Percentiles rank a stretch among this genome's conserved stretches.
These are phyloP conservation scores for Lavandula angustifolia DNA, from an alignment of 257 asterid species.

Conservation along the genomic window DNA sequence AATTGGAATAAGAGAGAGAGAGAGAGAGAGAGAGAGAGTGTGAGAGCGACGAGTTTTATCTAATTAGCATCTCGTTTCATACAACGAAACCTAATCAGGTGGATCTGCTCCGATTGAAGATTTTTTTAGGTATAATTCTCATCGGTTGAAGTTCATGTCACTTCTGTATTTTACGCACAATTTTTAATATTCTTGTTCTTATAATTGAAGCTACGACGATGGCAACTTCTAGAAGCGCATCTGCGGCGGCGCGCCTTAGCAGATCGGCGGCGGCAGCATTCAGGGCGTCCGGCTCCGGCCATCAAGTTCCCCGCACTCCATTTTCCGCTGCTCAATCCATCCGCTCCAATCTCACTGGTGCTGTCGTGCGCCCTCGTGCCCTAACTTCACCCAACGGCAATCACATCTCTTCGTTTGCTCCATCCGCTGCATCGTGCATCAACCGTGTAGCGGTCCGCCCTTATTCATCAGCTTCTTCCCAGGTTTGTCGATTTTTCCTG, in stretches of 20 bases:
- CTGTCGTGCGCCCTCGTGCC: constrained; percentile 23
- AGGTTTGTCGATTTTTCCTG: constrained; percentile 35
- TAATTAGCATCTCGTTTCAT: background rate
- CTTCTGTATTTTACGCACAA: background rate
- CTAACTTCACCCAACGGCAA: constrained; percentile 26
- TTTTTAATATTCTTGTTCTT: background rate
- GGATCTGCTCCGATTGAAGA: constrained; percentile 22
- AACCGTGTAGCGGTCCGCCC: constrained; percentile 40
- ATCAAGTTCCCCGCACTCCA: constrained; percentile 31
- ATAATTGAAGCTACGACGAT: constrained; percentile 28
- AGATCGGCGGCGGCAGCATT: constrained; percentile 51
- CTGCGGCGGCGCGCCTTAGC: constrained; percentile 43
- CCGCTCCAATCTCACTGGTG: constrained; percentile 26
- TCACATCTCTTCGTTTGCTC: constrained; percentile 25
- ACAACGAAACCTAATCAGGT: constrained; percentile 15
- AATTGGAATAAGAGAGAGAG: too few relatives aligned
- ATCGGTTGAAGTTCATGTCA: background rate
- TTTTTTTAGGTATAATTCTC: constrained; percentile 1
- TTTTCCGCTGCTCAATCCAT: constrained; percentile 26
- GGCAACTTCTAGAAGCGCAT: constrained; percentile 40
- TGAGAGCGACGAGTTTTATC: background rate
- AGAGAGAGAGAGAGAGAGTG: too few relatives aligned
- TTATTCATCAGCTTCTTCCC: constrained; percentile 55
- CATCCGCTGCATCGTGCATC: constrained; percentile 34
- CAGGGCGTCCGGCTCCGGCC: constrained; percentile 40